Evolutionary conservation across 2,329 filamentous ascomycete species (phyloP), one percentile per base, ranked within the genome.

Genomic region (Neodidymelliopsis sp.): DNA sequence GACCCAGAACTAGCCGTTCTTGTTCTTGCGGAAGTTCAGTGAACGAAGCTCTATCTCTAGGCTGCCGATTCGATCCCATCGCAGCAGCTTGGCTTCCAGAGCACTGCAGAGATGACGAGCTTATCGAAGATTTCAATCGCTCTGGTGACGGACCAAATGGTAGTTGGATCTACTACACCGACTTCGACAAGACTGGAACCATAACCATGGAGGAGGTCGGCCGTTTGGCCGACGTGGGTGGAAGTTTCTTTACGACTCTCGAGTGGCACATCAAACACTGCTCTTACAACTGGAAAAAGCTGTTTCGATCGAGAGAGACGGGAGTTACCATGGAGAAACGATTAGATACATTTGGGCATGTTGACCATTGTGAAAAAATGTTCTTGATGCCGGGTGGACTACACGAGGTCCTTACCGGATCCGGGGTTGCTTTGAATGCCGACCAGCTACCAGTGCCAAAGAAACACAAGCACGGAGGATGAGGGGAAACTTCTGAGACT

Each of bases 251-350:
- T 24, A 28, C 38, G 12, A 41, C 38, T 10, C 27, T 18, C n/a
- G 16, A 41, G 12, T 41, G 38, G 38, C 28, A 41, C 20, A 28
- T 41, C 7, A 28, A 27, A 11, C 28, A 41, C 20, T 41, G 38
- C 11, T 16, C 33, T 27, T 41, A 31, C 28, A 31, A 41, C 9
- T 41, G 38, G 38, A 28, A 41, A 11, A 41, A 41, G 38, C n/a
- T n/a, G n/a, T n/a, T n/a, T n/a, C n/a, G n/a, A n/a, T n/a, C n/a
- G n/a, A n/a, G n/a, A n/a, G n/a, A n/a, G n/a, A n/a, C n/a, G n/a
- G n/a, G n/a, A n/a, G n/a, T n/a, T n/a, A n/a, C n/a, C n/a, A n/a
- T n/a, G n/a, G n/a, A n/a, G n/a, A n/a, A n/a, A n/a, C n/a, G n/a
- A n/a, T n/a, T n/a, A n/a, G n/a, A n/a, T n/a, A n/a, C n/a, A n/a